A percentile compares a stretch with the other conserved stretches of the same genome.
Conservation (phyloP, 1,284 basidiomycete genomes). For the Ceratobasidium sp. region DNA sequence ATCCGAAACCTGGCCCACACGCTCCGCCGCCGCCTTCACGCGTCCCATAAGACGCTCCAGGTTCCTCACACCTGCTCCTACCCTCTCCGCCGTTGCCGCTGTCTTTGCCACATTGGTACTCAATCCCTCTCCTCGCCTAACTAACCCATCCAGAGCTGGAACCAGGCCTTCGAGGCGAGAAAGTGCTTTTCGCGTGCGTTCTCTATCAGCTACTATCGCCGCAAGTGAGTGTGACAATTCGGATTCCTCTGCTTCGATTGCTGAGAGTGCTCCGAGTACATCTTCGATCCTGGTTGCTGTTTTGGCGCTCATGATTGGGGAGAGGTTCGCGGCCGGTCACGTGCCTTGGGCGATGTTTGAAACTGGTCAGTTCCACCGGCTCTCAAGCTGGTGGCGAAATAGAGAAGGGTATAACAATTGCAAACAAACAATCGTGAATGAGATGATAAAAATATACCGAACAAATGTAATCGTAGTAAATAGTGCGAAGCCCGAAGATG, state of each 20-base stretch:
- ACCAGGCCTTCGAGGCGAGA: conserved; percentile 73
- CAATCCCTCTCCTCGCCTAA: conserved; percentile 72
- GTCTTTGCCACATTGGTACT: conserved; percentile 74
- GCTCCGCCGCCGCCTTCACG: conserved; percentile 86
- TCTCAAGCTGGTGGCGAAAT: neutral
- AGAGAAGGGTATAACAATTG: too few relatives aligned
- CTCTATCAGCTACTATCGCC: conserved; percentile 50
- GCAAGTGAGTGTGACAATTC: conserved; percentile 35
- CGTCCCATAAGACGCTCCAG: conserved; percentile 93
- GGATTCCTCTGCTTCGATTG: conserved; percentile 37
- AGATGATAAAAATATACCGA: too few relatives aligned
- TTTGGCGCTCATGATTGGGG: conserved; percentile 33
- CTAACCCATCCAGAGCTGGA: conserved; percentile 74
- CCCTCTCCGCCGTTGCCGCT: conserved; percentile 87
- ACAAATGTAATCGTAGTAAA: too few relatives aligned
- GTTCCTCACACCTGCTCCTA: conserved; percentile 88
- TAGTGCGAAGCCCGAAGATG: too few relatives aligned
- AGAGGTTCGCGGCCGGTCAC: conserved; percentile 14
- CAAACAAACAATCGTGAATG: too few relatives aligned
- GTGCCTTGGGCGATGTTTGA: neutral
- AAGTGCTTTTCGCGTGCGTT: conserved; percentile 77
- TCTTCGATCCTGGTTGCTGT: conserved; percentile 40
- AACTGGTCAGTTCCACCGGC: neutral
- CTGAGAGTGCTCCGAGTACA: conserved; percentile 38
- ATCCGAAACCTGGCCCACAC: conserved; percentile 89